phyloP scores from a whole-genome alignment of 352 stramenopile species.

The Phytophthora boehmeriae region DNA sequence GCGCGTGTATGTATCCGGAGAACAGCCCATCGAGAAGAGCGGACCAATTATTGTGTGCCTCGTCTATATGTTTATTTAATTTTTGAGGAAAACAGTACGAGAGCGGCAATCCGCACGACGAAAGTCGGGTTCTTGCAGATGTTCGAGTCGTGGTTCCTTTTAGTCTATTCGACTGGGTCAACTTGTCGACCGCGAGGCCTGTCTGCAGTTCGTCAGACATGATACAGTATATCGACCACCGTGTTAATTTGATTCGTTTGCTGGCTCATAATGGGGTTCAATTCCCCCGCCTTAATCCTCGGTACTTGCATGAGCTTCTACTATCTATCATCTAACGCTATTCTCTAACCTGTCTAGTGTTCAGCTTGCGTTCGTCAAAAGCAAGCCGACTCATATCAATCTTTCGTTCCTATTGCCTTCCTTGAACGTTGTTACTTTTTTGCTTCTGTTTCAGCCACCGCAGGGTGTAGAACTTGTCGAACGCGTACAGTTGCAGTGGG shows the following conservation, averaged over 20 bases:
- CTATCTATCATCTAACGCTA: background rate
- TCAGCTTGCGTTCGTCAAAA: background rate
- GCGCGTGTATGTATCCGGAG: background rate
- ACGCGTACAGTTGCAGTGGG: constrained; percentile 38
- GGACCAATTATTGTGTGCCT: background rate
- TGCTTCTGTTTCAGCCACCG: constrained; percentile 43
- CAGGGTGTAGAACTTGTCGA: constrained; percentile 45
- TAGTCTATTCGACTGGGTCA: no score
- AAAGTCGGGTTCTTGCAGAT: no score
- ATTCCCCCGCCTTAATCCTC: background rate
- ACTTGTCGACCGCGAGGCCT: no score
- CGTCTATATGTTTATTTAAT: constrained; percentile 1
- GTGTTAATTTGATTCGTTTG: no score
- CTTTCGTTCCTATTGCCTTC: background rate
- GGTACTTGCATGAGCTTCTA: background rate
- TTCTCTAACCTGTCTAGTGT: background rate
- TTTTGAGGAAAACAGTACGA: background rate
- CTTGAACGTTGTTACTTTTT: background rate
- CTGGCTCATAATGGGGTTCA: background rate
- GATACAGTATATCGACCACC: no score
- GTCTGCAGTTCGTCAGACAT: no score
- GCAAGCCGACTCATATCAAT: constrained; percentile 4
- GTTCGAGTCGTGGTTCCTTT: no score
- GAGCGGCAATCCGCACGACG: background rate
- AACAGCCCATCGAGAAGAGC: background rate